Evolutionary conservation across 1,139 yeast species (phyloP).

Genomic region (Yamadazyma oceani): DNA sequence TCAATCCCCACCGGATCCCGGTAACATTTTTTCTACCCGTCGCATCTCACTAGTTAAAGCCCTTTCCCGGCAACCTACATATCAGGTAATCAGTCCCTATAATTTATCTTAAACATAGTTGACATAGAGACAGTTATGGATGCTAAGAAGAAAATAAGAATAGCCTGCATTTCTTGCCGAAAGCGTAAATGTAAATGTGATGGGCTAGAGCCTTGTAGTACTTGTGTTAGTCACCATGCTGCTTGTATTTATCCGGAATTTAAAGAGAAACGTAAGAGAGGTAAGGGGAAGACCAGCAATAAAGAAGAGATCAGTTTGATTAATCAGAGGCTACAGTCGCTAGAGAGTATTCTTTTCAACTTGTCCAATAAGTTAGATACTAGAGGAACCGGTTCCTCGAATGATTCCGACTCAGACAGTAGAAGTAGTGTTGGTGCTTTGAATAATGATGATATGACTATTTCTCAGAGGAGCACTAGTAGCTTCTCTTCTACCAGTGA

Average conservation of each 20-base stretch:
- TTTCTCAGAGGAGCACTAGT: too few species aligned
- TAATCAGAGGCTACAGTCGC: slow-evolving; percentile 19
- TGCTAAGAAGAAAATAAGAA: slow-evolving; percentile 30
- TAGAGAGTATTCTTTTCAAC: slow-evolving; percentile 23
- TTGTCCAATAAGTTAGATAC: slow-evolving; percentile 13
- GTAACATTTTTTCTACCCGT: too few species aligned
- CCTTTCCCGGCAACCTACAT: too few species aligned
- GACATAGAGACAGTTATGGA: neutral
- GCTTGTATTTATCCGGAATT: slow-evolving; percentile 23
- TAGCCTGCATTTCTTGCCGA: slow-evolving; percentile 55
- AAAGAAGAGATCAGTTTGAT: slow-evolving; percentile 15
- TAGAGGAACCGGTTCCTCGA: neutral
- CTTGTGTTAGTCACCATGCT: slow-evolving; percentile 30
- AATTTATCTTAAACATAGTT: too few species aligned
- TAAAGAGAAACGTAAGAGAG: slow-evolving; percentile 19
- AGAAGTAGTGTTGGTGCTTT: too few species aligned
- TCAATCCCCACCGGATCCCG: too few species aligned
- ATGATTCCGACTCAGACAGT: too few species aligned
- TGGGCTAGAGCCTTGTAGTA: slow-evolving; percentile 43
- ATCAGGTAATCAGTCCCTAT: too few species aligned
- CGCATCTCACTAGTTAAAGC: too few species aligned
- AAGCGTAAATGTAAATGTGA: slow-evolving; percentile 50
- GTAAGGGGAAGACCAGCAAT: slow-evolving; percentile 17
- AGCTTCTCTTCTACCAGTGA: too few species aligned
- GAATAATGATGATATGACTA: too few species aligned